Percentiles rank a stretch among this genome's conserved stretches.
Evolutionary conservation across 2,329 filamentous ascomycete species (phyloP).

Genomic region (Arthroderma uncinatum): DNA sequence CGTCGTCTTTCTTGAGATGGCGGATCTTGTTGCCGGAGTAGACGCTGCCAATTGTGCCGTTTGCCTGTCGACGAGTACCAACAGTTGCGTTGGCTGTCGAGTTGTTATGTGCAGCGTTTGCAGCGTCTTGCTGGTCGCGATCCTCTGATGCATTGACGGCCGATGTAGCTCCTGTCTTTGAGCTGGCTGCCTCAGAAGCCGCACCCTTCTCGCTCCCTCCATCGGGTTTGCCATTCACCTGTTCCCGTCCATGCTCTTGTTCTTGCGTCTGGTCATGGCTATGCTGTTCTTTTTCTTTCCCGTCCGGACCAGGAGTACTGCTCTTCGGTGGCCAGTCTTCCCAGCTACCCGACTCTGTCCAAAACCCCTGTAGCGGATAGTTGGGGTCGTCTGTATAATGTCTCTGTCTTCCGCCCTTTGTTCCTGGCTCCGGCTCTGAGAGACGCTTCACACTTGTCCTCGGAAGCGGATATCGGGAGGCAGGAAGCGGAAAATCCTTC

Average conservation of each 20-base stretch:
- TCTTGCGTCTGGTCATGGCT: background rate
- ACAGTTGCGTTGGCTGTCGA: constrained; percentile 24
- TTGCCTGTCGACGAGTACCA: constrained; percentile 49
- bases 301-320: constrained; percentile 19
- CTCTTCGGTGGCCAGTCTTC: constrained; percentile 21
- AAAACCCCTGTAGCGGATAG: constrained; percentile 8
- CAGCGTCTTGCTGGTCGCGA: background rate
- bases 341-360: constrained; percentile 7
- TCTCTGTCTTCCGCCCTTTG: constrained; percentile 13
- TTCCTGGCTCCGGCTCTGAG: constrained; percentile 9
- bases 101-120: background rate
- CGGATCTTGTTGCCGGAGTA: constrained; percentile 58
- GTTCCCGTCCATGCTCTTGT: background rate
- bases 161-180: background rate
- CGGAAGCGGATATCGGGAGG: constrained; percentile 11
- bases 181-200: background rate
- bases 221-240: background rate
- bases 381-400: constrained; percentile 11
- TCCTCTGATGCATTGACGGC: background rate
- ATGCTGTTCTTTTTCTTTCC: background rate
- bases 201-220: background rate
- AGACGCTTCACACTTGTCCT: constrained; percentile 10
- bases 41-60: constrained; percentile 54
- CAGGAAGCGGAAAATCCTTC: constrained; percentile 11
- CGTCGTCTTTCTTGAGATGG: constrained; percentile 57